Evolutionary conservation across 257 asterid genomes (phyloP).

Genomic region (Jacaranda copaia): DNA sequence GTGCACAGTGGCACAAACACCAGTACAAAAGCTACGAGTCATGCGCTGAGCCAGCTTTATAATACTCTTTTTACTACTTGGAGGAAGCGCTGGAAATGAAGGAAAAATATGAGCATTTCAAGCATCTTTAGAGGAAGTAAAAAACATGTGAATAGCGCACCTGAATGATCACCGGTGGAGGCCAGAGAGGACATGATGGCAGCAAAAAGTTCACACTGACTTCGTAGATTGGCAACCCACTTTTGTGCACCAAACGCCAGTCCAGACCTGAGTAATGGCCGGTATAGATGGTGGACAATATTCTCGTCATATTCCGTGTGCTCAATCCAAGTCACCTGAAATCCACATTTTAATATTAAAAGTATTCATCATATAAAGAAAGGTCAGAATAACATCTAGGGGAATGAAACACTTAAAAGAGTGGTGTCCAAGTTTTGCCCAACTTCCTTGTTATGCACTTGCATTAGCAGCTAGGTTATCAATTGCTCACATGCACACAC

Average conservation of each 20-base stretch:
- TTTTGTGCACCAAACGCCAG: conserved; percentile 80
- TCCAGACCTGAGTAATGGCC: conserved; percentile 77
- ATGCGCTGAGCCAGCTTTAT: conserved; percentile 78
- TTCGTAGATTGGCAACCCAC: conserved; percentile 75
- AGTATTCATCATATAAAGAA: background rate
- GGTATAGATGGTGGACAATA: conserved; percentile 58
- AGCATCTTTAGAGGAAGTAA: background rate
- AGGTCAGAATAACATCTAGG: background rate
- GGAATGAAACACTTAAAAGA: too few species aligned
- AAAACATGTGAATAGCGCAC: conserved; percentile 38
- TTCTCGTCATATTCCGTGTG: conserved; percentile 76
- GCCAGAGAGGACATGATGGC: conserved; percentile 53
- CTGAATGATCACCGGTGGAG: conserved; percentile 58
- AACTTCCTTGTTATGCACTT: too few species aligned
- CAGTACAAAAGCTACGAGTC: conserved; percentile 71
- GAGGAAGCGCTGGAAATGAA: conserved; percentile 51
- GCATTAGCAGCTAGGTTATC: background rate
- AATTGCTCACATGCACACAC: background rate
- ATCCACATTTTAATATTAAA: conserved; percentile 11
- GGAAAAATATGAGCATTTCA: conserved; percentile 20
- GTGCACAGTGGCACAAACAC: conserved; percentile 68
- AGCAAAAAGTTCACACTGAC: conserved; percentile 67
- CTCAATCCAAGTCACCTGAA: conserved; percentile 89
- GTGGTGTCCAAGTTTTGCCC: too few species aligned
- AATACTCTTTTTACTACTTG: conserved; percentile 64